Base-by-base conservation (phyloP, 2,329 filamentous ascomycete species). In the Trichoderma sp. region DNA sequence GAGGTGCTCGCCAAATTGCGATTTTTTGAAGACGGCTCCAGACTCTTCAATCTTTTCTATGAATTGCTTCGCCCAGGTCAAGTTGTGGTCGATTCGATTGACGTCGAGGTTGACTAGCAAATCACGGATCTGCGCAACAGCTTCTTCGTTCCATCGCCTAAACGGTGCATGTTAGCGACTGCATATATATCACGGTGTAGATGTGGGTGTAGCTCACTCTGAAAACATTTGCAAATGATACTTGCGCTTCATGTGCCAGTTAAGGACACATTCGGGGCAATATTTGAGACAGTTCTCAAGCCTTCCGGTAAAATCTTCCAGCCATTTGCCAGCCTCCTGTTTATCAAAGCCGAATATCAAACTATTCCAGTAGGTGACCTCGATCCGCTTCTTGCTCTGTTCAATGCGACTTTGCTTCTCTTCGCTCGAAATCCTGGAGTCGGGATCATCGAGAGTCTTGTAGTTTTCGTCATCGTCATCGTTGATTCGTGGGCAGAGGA, bases 171-270 rank as follows among this genome's bases (percentile, higher is more conserved):
- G 73, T 81, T 66, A 81, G 76, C 70, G 63, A 6, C 7, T 17
- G 12, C 17, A 30, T 30, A 7, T 13, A 17, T 11, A 26, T 32
- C 26, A 20, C 17, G 8, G 0, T 7, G n/a, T 7, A 34, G 30
- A 23, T 1, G 23, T 7, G 43, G 43, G 30, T 20, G 15, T 15
- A 43, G 8, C n/a, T 69, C 83, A 90, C 85, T 90, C 88, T 75
- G 88, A 85, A 69, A 94, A 83, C 62, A 87, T 84, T 72, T 89
- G 88, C 36, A 93, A 82, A 74, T 92, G 88, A 70, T 84, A 82
- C 73, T 88, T 87, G 73, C 92, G 90, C 34, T 86, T 87, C 77
- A 89, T 89, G 79, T 95, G 92, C 87, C 93, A 95, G 75, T 90
- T 90, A 73, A 90, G 86, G 66, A 93, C 90, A 78, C 92, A 95